Conservation (phyloP, 441 rosid species). For the Caryocar brasiliense region DNA sequence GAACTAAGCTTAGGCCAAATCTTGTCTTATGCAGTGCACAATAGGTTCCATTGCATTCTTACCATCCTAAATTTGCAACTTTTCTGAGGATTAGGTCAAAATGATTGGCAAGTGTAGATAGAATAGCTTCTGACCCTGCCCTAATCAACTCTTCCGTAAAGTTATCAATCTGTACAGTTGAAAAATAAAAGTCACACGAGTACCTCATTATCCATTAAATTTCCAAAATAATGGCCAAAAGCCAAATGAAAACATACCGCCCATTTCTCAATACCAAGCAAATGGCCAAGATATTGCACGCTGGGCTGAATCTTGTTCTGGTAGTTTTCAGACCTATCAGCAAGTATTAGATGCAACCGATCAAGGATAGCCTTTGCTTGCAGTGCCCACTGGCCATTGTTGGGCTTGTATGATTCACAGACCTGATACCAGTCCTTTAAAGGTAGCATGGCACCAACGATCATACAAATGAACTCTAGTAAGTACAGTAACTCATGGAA, state of each 20-base stretch:
- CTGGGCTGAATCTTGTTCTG: constrained; percentile 53
- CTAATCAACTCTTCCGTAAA: constrained; percentile 67
- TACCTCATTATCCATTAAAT: not conserved
- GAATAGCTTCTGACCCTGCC: constrained; percentile 50
- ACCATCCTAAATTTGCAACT: constrained; percentile 71
- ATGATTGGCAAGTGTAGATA: constrained; percentile 48
- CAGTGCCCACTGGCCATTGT: constrained; percentile 65
- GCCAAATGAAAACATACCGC: constrained; percentile 35
- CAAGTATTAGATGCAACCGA: constrained; percentile 54
- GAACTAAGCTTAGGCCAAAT: not conserved
- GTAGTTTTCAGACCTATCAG: constrained; percentile 49
- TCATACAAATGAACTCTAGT: not conserved
- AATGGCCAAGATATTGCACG: constrained; percentile 54
- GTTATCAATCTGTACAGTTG: constrained; percentile 37
- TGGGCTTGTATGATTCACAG: constrained; percentile 35
- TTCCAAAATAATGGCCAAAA: not conserved
- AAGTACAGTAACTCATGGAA: constrained; percentile 6
- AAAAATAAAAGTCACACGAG: constrained; percentile 4
- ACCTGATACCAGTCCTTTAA: constrained; percentile 56
- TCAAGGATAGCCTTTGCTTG: constrained; percentile 72
- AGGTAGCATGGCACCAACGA: constrained; percentile 11
- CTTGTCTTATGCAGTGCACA: not conserved
- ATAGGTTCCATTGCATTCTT: constrained; percentile 5
- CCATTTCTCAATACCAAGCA: constrained; percentile 50
- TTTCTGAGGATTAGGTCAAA: constrained; percentile 58